Evolutionary conservation across 495 filamentous ascomycete genomes (phyloP), one percentile per base, ranked within the genome.

Genomic region (Pseudevernia furfuracea): DNA sequence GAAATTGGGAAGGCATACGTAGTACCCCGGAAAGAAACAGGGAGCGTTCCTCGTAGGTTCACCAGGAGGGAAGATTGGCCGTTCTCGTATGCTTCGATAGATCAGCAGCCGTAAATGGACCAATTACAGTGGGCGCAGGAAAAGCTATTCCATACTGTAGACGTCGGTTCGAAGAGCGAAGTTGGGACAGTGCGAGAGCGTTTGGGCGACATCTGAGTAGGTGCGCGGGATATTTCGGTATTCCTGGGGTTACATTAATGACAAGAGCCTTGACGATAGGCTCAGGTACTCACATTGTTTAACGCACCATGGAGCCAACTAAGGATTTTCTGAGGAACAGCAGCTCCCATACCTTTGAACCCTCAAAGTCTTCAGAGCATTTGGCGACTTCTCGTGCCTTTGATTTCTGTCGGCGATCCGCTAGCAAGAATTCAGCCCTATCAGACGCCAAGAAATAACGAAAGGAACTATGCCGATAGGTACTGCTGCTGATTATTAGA

Each of bases 271-370:
- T 23, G 28, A 58, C 17, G 12, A 38, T 46, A 34, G 23, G 6
- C 5, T 19, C 52, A 39, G 21, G 12, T 10, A 32, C 78, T 71
- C 78, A 94, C 92, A 75, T 87, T 90, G 44, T 83, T 88, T 61
- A 98, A 73, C 53, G 96, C 87, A 73, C 88, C 94, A 76, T 96
- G 95, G 3, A 98, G 86, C 94, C 94, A 98, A 74, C 89, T 90
- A 61, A 97, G 81, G 49, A 95, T 87, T 75, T 91, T 88, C 71
- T 94, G 92, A 66, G 90, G 86, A 68, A 96, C 89, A 61, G 85
- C 89, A 61, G 85, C 80, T 75, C 89, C 88, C 82, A 88, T 92
- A 36, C 59, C 57, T 66, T 66, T 36, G 52, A 17, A 55, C 14
- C 41, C 15, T 17, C 30, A 5, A 55, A 34, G 2, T 32, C 5